Conservation (phyloP, 345 rosid species). For the Eucalyptus cloeziana region DNA sequence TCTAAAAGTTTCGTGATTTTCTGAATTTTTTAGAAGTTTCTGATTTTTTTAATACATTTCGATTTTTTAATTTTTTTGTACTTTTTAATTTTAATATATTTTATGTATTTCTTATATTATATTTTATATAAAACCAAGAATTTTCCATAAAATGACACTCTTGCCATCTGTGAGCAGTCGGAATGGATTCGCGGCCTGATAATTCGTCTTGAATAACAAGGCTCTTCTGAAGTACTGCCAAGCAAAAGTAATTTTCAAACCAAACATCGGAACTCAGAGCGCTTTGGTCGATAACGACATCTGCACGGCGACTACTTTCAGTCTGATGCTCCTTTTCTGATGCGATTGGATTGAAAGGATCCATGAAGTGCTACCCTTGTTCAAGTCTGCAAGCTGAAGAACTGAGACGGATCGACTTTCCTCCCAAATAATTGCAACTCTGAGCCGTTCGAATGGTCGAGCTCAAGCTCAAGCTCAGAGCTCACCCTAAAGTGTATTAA, state of each 20-base stretch:
- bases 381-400: neutral
- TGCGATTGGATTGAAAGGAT: neutral
- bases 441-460: neutral
- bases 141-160: no score
- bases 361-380: neutral
- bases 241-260: neutral
- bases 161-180: no score
- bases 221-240: no score
- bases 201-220: no score
- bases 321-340: neutral
- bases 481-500: constrained; percentile 7
- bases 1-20: no score
- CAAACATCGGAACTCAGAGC: neutral
- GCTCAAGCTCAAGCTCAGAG: constrained; percentile 1
- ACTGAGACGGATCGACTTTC: neutral
- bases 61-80: no score
- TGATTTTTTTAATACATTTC: no score
- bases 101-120: no score
- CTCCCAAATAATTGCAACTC: neutral
- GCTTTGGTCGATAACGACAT: rapidly evolving
- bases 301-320: neutral
- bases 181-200: no score
- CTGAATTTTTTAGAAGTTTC: no score
- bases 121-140: no score
- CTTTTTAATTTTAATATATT: no score